A percentile compares a stretch with the other conserved stretches of the same genome.
These are phyloP conservation scores for Fonsecaea erecta DNA, from an alignment of 2,329 filamentous ascomycete genomes.

Conservation along the genomic window DNA sequence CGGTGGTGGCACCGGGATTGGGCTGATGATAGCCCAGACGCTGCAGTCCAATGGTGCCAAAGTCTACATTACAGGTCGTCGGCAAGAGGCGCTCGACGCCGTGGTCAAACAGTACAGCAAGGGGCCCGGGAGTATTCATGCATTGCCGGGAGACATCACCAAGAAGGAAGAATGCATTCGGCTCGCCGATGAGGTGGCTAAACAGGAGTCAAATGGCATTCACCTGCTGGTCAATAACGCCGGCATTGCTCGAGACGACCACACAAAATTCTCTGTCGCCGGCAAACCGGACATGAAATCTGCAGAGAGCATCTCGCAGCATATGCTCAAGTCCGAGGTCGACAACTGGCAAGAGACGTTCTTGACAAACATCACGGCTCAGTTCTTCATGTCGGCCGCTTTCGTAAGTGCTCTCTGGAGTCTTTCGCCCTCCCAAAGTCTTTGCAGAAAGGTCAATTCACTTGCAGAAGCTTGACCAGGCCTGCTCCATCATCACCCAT, in stretches of 20 bases:
- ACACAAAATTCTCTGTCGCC: conserved; percentile 55
- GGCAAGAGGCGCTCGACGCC: conserved; percentile 51
- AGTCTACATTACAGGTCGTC: conserved; percentile 55
- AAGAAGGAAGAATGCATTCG: conserved; percentile 44
- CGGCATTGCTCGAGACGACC: conserved; percentile 57
- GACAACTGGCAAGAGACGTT: conserved; percentile 57
- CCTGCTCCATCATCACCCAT: no score
- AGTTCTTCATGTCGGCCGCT: conserved; percentile 60
- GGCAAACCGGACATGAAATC: conserved; percentile 56
- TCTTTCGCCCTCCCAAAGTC: background rate
- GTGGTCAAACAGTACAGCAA: conserved; percentile 54
- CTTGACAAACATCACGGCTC: conserved; percentile 56
- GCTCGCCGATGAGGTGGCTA: background rate
- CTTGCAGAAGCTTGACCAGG: no score
- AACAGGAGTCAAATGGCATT: background rate
- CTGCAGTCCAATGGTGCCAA: conserved; percentile 55
- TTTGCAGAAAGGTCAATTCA: no score
- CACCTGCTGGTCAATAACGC: conserved; percentile 45
- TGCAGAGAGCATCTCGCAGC: conserved; percentile 55
- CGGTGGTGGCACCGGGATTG: conserved; percentile 44
- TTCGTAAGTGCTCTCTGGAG: conserved; percentile 41
- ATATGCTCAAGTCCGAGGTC: conserved; percentile 52
- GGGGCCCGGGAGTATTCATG: conserved; percentile 54
- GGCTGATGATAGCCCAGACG: conserved; percentile 54
- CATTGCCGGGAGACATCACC: conserved; percentile 55